phyloP scores from a whole-genome alignment of 805 yeast genomes.

The Starmerella geochares region DNA sequence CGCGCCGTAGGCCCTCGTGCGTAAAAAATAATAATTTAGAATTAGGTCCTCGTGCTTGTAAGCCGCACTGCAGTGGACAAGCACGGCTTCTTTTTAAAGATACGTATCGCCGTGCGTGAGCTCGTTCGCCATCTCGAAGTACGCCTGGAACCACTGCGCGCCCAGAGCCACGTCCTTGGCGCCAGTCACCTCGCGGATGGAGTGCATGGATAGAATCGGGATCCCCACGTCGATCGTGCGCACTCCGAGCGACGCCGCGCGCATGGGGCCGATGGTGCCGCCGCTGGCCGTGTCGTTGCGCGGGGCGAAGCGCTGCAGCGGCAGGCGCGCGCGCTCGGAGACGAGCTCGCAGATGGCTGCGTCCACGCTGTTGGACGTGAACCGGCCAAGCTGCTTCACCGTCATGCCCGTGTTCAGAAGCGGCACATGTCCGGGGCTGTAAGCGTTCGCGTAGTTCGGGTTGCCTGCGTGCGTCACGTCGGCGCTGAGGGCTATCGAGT shows the following conservation, averaged over 20 bases:
- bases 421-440: constrained; percentile 74
- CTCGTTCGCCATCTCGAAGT: constrained; percentile 30
- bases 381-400: constrained; percentile 89
- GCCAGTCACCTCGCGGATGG: constrained; percentile 87
- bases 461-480: constrained; percentile 97
- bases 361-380: constrained; percentile 91
- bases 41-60: too few relatives aligned
- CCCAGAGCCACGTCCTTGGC: constrained; percentile 58
- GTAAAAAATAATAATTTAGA: too few relatives aligned
- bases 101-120: constrained; percentile 11
- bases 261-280: constrained; percentile 89
- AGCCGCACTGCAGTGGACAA: too few relatives aligned
- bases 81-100: neutral
- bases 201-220: constrained; percentile 88
- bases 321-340: constrained; percentile 58
- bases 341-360: constrained; percentile 63
- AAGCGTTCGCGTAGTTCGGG: constrained; percentile 71
- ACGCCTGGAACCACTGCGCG: constrained; percentile 51
- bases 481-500: constrained; percentile 79
- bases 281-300: constrained; percentile 93
- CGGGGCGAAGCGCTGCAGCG: constrained; percentile 82
- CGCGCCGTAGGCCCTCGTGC: too few relatives aligned
- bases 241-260: constrained; percentile 77
- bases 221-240: constrained; percentile 84
- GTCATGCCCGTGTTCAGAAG: constrained; percentile 82